phyloP scores from a whole-genome alignment of 2,329 filamentous ascomycete species.

The Lizonia empirigonia region DNA sequence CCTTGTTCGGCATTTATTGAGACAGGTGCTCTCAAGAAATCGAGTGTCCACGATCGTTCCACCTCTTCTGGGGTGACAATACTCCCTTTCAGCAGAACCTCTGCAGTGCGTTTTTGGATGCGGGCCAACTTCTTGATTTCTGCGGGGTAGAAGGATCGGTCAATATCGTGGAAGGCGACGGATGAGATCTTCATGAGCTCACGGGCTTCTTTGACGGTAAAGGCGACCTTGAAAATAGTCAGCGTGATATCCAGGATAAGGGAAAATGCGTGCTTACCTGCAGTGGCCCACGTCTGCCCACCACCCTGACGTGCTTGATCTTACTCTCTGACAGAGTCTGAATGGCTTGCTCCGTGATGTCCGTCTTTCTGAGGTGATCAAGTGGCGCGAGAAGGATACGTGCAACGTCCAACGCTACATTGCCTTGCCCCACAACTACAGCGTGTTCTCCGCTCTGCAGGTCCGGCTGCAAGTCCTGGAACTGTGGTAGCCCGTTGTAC shows the following conservation, averaged over 20 bases:
- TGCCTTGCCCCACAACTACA: conserved; percentile 90
- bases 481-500: conserved; percentile 95
- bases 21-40: conserved; percentile 81
- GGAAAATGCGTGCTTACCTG: conserved; percentile 61
- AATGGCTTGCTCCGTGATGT: conserved; percentile 86
- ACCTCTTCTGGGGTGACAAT: conserved; percentile 55
- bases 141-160: conserved; percentile 68
- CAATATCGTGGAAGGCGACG: conserved; percentile 74
- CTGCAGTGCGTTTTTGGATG: conserved; percentile 75
- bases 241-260: background rate
- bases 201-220: conserved; percentile 92
- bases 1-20: conserved; percentile 61
- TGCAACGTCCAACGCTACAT: conserved; percentile 93
- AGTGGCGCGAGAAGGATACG: conserved; percentile 81
- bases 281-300: conserved; percentile 86
- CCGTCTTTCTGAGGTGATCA: conserved; percentile 75
- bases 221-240: conserved; percentile 71
- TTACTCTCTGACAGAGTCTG: conserved; percentile 73
- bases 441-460: conserved; percentile 78
- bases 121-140: conserved; percentile 74
- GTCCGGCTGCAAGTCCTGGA: conserved; percentile 72
- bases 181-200: conserved; percentile 80
- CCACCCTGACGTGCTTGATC: conserved; percentile 80
- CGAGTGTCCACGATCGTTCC: conserved; percentile 77
- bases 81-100: conserved; percentile 80